Percentiles rank a stretch among this genome's conserved stretches.
Conservation (phyloP, 2,329 filamentous ascomycete genomes). For the Colletotrichum lupini region DNA sequence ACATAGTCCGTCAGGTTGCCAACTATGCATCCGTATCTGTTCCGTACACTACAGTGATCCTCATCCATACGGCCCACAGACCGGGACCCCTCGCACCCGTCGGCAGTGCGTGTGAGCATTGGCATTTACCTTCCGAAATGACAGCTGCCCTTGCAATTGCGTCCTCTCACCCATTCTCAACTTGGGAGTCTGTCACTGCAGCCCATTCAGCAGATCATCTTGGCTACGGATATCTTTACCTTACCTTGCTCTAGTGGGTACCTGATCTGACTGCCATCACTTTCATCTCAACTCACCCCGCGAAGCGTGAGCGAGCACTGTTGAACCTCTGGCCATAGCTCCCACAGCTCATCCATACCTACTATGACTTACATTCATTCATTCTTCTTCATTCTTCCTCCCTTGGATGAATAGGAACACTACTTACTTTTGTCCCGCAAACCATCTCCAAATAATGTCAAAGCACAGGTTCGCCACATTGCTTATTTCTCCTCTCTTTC, state of each 20-base stretch:
- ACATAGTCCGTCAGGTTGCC: too few relatives aligned
- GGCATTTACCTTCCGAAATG: slow-evolving; percentile 7
- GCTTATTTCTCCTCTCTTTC: neutral
- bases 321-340: neutral
- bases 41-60: neutral
- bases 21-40: neutral
- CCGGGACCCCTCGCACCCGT: neutral
- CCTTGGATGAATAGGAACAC: neutral
- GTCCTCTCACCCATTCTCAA: neutral
- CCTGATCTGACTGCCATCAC: neutral
- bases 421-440: neutral
- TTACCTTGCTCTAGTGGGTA: neutral
- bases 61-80: neutral
- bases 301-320: neutral
- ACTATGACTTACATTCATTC: neutral
- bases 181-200: neutral
- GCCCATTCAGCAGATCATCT: neutral
- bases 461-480: neutral
- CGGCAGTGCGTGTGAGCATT: neutral
- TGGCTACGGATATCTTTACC: neutral
- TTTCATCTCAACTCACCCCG: neutral
- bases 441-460: neutral
- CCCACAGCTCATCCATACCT: neutral
- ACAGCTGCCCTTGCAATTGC: neutral
- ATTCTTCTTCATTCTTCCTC: neutral